Conservation (phyloP, 306 rosid species). For the Senna siamea region DNA sequence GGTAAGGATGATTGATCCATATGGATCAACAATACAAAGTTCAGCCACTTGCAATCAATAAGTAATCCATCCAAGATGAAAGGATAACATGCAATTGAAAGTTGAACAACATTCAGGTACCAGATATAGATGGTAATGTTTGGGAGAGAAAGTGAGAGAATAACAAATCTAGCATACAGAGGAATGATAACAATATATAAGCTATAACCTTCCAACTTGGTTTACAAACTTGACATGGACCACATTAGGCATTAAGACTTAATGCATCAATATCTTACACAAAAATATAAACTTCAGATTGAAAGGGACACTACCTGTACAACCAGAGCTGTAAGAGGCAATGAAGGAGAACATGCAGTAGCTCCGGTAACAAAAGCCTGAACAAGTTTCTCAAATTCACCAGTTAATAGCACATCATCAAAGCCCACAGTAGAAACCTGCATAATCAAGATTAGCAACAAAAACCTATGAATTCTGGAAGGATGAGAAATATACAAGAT, state of each 20-base stretch:
- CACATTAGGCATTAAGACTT: slow-evolving; percentile 6
- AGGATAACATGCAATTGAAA: background rate
- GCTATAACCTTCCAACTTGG: slow-evolving; percentile 8
- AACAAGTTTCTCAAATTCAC: slow-evolving; percentile 74
- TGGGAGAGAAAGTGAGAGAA: background rate
- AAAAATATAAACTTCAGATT: slow-evolving; percentile 24
- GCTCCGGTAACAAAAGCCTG: slow-evolving; percentile 71
- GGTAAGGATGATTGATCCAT: background rate
- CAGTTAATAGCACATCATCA: slow-evolving; percentile 58
- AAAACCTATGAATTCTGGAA: background rate
- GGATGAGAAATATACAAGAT: background rate
- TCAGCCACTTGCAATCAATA: background rate
- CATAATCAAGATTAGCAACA: slow-evolving; percentile 37
- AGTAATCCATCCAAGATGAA: background rate
- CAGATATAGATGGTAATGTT: background rate
- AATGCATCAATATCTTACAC: slow-evolving; percentile 4
- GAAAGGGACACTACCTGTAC: slow-evolving; percentile 69
- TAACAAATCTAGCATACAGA: slow-evolving; percentile 17
- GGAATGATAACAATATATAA: slow-evolving; percentile 14
- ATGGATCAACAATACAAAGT: background rate
- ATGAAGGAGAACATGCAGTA: slow-evolving; percentile 57
- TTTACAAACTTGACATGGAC: background rate
- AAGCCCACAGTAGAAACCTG: slow-evolving; percentile 77
- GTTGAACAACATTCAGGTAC: background rate
- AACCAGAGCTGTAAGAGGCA: slow-evolving; percentile 80